Percentiles rank a stretch among this genome's conserved stretches.
These are phyloP conservation scores for Avena insularis DNA, from an alignment of 176 grass and related monocot genomes.

Conservation along the genomic window DNA sequence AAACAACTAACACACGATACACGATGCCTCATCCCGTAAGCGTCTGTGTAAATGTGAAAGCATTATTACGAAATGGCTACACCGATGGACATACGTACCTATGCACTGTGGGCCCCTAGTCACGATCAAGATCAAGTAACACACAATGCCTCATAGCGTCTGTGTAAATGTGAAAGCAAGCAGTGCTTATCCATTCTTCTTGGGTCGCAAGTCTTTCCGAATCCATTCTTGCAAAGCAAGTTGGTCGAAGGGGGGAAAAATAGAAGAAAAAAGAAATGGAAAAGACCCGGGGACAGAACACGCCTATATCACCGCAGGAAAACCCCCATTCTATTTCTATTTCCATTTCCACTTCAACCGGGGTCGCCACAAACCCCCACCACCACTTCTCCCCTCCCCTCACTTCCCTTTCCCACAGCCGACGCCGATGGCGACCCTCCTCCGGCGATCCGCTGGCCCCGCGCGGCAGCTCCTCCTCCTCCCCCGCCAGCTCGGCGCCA, in stretches of 20 bases:
- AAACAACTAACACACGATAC: too few relatives aligned
- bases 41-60: too few relatives aligned
- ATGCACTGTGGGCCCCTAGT: background rate
- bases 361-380: conserved; percentile 19
- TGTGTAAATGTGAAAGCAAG: background rate
- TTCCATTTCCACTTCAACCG: background rate
- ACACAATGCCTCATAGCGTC: background rate
- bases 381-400: background rate
- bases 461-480: conserved; percentile 16
- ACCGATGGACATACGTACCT: background rate
- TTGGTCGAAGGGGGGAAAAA: background rate
- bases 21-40: too few relatives aligned
- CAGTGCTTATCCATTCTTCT: background rate
- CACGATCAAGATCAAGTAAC: background rate
- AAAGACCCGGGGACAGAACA: background rate
- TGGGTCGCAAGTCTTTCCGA: background rate
- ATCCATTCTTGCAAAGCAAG: conserved; percentile 7
- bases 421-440: conserved; percentile 43
- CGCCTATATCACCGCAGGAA: conserved; percentile 1
- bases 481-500: conserved; percentile 29
- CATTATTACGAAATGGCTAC: too few relatives aligned
- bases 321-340: background rate
- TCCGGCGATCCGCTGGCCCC: conserved; percentile 38
- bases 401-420: background rate
- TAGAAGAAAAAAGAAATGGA: background rate